Evolutionary conservation across 768 basidiomycete species (phyloP).

Genomic region (Postia placenta): DNA sequence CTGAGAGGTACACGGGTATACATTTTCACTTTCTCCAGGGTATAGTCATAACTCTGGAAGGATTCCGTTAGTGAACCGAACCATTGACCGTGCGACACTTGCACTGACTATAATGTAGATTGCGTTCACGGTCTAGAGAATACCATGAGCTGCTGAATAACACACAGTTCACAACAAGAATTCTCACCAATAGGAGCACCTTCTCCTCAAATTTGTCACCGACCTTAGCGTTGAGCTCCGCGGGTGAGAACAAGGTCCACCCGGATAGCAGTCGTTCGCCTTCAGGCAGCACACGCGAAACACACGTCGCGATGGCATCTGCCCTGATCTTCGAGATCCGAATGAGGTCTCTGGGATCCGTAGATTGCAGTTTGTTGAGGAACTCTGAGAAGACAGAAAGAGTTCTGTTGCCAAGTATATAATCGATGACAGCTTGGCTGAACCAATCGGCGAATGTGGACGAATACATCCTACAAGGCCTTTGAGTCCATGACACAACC

Average conservation of each 20-base stretch:
- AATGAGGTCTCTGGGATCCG: constrained; percentile 88
- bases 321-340: constrained; percentile 84
- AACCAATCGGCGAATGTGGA: constrained; percentile 96
- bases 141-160: not conserved
- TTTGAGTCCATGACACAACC: not conserved
- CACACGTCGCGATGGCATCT: constrained; percentile 88
- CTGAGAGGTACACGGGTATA: constrained; percentile 87
- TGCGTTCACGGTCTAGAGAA: constrained; percentile 36
- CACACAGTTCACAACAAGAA: not conserved
- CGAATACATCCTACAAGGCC: constrained; percentile 62
- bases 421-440: constrained; percentile 92
- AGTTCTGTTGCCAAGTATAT: constrained; percentile 83
- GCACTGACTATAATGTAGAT: constrained; percentile 75
- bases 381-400: constrained; percentile 91
- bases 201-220: constrained; percentile 92
- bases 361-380: constrained; percentile 76
- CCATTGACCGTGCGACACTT: no score
- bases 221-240: constrained; percentile 62
- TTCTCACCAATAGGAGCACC: constrained; percentile 75
- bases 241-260: constrained; percentile 90
- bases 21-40: constrained; percentile 83
- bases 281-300: constrained; percentile 41
- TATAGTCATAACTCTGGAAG: constrained; percentile 85
- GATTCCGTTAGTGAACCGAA: no score
- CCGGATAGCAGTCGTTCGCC: constrained; percentile 65